A percentile compares a stretch with the other conserved stretches of the same genome.
Conservation (phyloP, 495 filamentous ascomycete genomes). For the Mytilinidion resinicola region DNA sequence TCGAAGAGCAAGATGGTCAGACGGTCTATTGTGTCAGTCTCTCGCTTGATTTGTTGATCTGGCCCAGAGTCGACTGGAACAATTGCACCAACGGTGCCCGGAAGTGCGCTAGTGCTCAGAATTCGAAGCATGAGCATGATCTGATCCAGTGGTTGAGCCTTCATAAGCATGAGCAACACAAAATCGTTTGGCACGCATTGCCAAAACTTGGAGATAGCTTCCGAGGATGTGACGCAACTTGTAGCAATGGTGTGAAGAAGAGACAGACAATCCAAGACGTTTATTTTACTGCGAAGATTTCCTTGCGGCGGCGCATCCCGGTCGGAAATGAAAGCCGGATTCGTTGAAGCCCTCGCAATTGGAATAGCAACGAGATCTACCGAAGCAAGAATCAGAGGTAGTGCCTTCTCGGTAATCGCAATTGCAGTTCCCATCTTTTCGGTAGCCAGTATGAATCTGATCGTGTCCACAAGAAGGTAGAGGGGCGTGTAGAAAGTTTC, state of each 20-base stretch:
- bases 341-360: slow-evolving; percentile 20
- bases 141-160: slow-evolving; percentile 45
- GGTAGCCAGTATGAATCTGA: slow-evolving; percentile 48
- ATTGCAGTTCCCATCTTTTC: slow-evolving; percentile 42
- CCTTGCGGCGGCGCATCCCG: slow-evolving; percentile 48
- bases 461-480: slow-evolving; percentile 51
- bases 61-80: slow-evolving; percentile 4
- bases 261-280: slow-evolving; percentile 51
- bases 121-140: slow-evolving; percentile 53
- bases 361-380: slow-evolving; percentile 33
- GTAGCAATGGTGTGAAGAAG: slow-evolving; percentile 54
- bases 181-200: slow-evolving; percentile 54
- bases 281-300: slow-evolving; percentile 43
- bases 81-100: slow-evolving; percentile 56
- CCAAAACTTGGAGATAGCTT: slow-evolving; percentile 52
- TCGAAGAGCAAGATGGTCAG: slow-evolving; percentile 56
- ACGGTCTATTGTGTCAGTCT: slow-evolving; percentile 55
- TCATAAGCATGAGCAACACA: slow-evolving; percentile 56
- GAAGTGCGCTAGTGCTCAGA: slow-evolving; percentile 53
- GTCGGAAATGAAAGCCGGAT: slow-evolving; percentile 43
- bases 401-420: slow-evolving; percentile 46
- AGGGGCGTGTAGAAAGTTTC: slow-evolving; percentile 56
- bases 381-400: slow-evolving; percentile 42
- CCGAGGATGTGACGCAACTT: slow-evolving; percentile 40
- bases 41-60: slow-evolving; percentile 48